Conservation (phyloP, 1,284 basidiomycete genomes). For the Leccinum solheimii region DNA sequence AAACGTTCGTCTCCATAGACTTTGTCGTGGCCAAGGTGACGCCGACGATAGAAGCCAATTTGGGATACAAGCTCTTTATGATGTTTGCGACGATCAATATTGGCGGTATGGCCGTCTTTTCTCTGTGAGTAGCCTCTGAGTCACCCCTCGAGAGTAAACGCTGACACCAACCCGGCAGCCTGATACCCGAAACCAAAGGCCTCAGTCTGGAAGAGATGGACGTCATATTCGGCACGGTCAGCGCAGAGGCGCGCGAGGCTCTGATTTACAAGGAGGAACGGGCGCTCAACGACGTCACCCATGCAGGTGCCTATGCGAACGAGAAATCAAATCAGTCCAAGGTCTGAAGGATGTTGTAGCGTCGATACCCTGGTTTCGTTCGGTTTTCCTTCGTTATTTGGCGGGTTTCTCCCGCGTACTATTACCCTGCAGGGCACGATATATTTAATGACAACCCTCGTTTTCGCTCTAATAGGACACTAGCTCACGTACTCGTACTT, state of each 20-base stretch:
- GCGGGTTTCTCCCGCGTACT: background rate
- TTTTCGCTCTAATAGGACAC: background rate
- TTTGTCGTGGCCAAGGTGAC: constrained; percentile 75
- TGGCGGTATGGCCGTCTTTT: constrained; percentile 48
- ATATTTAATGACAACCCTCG: background rate
- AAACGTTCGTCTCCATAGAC: constrained; percentile 41
- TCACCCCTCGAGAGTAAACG: background rate
- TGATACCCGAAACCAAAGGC: constrained; percentile 77
- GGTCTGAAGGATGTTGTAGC: constrained; percentile 3
- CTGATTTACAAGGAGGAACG: constrained; percentile 52
- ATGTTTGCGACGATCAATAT: constrained; percentile 69
- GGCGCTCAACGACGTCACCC: constrained; percentile 20
- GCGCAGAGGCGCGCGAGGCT: constrained; percentile 54
- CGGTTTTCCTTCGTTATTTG: background rate
- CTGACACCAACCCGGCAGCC: constrained; percentile 40
- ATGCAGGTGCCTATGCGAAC: constrained; percentile 7
- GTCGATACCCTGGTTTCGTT: background rate
- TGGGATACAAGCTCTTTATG: constrained; percentile 69
- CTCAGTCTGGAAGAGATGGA: constrained; percentile 79
- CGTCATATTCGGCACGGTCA: constrained; percentile 71
- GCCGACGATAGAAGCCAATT: constrained; percentile 58
- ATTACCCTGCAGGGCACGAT: background rate
- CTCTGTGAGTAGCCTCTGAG: constrained; percentile 35
- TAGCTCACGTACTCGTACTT: background rate
- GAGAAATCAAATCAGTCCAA: constrained; percentile 3